Base-by-base conservation (phyloP, 495 filamentous ascomycete species). In the Mytilinidion resinicola region DNA sequence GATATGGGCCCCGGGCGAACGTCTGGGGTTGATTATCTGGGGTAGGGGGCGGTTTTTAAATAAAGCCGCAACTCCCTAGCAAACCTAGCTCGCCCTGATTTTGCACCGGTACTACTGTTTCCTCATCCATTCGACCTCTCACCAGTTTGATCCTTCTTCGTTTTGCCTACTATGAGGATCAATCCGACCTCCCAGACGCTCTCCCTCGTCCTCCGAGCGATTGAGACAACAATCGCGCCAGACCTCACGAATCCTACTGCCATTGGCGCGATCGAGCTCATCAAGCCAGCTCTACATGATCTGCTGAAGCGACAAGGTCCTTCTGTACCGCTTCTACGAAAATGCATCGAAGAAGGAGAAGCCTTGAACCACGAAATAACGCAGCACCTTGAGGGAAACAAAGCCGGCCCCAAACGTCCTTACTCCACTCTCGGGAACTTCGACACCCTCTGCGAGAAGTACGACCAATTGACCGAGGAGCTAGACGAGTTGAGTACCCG, bases 291-390 rank as follows among this genome's bases (percentile, higher is more conserved):
- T 17, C 19, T 48, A 11, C 12, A 48, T 48, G 44, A 21, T 20
- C 19, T 48, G 14, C 44, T 48, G 21, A 48, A 48, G 21, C 44
- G 44, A 10, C 44, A 48, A 21, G 44, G 44, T n/a, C 44, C 44
- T 48, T 48, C 44, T 10, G 9, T 48, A 10, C 44, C 44, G 10
- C 19, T 48, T 19, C 44, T 48, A 20, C 44, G 44, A 4, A 48
- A 48, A 48, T 48, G 44, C 44, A 48, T 48, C 19, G 44, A 48
- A 20, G 44, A 48, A 48, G 44, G 44, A 19, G 46, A 30, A 30
- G 15, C 20, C 11, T 25, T 25, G 14, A 14, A 25, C 14, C 14
- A 49, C 21, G 46, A 33, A 25, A 49, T 49, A 7, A 7, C 14
- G 33, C 5, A 49, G 21, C 46, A 21, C 21, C 46, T 49, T 7